Evolutionary conservation across 495 filamentous ascomycete species (phyloP).

Genomic region (Glarea lozoyensis): DNA sequence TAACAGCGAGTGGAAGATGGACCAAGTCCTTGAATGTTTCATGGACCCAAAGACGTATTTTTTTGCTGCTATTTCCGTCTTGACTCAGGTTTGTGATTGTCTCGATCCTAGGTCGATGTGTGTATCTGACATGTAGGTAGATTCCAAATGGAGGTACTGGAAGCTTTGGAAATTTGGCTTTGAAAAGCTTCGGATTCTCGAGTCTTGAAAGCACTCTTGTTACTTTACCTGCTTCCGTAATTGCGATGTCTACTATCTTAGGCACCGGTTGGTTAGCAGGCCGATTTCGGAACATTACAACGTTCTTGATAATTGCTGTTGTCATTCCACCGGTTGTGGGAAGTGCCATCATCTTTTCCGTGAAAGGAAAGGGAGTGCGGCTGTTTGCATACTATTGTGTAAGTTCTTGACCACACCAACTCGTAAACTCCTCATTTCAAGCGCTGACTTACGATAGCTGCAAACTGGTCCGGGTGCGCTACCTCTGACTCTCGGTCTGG

Average conservation of each 20-base stretch:
- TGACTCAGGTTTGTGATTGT: slow-evolving; percentile 24
- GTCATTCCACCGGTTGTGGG: slow-evolving; percentile 31
- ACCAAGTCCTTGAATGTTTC: slow-evolving; percentile 29
- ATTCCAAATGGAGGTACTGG: slow-evolving; percentile 37
- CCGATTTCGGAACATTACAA: slow-evolving; percentile 29
- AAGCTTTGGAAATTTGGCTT: slow-evolving; percentile 32
- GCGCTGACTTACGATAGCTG: slow-evolving; percentile 8
- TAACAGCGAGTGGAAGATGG: slow-evolving; percentile 26
- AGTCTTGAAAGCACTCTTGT: slow-evolving; percentile 29
- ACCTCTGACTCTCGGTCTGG: slow-evolving; percentile 26
- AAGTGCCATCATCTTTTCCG: slow-evolving; percentile 26
- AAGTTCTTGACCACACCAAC: too few relatives aligned
- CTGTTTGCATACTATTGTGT: slow-evolving; percentile 13
- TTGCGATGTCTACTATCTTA: slow-evolving; percentile 24
- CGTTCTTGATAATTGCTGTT: slow-evolving; percentile 27
- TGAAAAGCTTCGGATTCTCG: slow-evolving; percentile 32
- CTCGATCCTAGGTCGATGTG: slow-evolving; percentile 27
- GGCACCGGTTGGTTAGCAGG: slow-evolving; percentile 31
- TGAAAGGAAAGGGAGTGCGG: slow-evolving; percentile 1
- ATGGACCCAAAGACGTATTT: slow-evolving; percentile 35
- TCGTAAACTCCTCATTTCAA: background rate
- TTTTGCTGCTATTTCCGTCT: slow-evolving; percentile 27
- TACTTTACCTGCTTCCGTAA: slow-evolving; percentile 28
- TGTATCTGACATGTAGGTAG: slow-evolving; percentile 27
- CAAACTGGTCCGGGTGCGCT: slow-evolving; percentile 25